Conservation (phyloP, 1,284 basidiomycete genomes). For the Chalciporus sp. region DNA sequence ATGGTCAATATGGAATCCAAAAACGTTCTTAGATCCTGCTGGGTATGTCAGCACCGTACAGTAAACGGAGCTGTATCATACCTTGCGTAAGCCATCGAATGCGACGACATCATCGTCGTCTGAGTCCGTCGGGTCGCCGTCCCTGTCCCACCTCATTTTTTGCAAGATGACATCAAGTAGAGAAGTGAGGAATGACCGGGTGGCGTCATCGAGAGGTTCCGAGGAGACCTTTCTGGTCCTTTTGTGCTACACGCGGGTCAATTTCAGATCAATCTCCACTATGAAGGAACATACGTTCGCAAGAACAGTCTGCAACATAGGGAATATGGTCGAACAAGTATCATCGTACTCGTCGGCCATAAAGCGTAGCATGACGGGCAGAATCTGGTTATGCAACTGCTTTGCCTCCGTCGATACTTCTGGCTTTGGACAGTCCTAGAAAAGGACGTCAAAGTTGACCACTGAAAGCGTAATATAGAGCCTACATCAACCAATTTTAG, state of each 20-base stretch:
- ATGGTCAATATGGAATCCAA: constrained; percentile 82
- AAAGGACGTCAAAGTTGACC: constrained; percentile 7
- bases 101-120: constrained; percentile 89
- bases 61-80: constrained; percentile 32
- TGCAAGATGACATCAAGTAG: constrained; percentile 81
- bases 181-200: constrained; percentile 79
- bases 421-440: constrained; percentile 62
- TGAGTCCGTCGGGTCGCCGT: constrained; percentile 78
- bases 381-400: constrained; percentile 64
- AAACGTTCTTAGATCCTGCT: constrained; percentile 78
- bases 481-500: constrained; percentile 81
- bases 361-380: constrained; percentile 88
- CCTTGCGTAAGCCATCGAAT: constrained; percentile 88
- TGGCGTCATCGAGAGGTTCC: constrained; percentile 70
- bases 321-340: constrained; percentile 83
- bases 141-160: constrained; percentile 93
- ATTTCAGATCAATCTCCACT: neutral
- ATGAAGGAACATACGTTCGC: constrained; percentile 57
- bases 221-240: constrained; percentile 68
- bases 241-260: constrained; percentile 64
- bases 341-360: constrained; percentile 89
- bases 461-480: constrained; percentile 5
- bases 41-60: constrained; percentile 5
- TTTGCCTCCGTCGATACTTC: constrained; percentile 73
- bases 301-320: constrained; percentile 77